Conservation (phyloP, 768 basidiomycete genomes). For the Arthromyces matolae region DNA sequence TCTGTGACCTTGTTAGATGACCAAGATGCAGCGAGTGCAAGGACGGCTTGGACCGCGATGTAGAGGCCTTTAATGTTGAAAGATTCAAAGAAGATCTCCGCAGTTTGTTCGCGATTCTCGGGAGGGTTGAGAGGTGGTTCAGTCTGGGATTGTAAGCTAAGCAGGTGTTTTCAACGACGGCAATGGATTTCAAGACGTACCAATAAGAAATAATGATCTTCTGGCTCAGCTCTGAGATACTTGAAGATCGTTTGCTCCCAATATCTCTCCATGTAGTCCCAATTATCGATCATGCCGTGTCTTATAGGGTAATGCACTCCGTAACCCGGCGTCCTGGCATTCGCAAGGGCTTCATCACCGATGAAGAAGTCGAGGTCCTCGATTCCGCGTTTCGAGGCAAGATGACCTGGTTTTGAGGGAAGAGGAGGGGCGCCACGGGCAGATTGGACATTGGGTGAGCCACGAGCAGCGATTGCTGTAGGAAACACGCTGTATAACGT, state of each 20-base stretch:
- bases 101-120: slow-evolving; percentile 98
- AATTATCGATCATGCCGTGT: slow-evolving; percentile 97
- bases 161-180: not conserved
- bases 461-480: slow-evolving; percentile 91
- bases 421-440: slow-evolving; percentile 75
- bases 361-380: slow-evolving; percentile 99
- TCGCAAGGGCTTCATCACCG: slow-evolving; percentile 95
- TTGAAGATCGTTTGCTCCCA: slow-evolving; percentile 99
- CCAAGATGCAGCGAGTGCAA: slow-evolving; percentile 98
- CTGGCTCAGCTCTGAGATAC: slow-evolving; percentile 95
- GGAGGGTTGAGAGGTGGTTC: slow-evolving; percentile 98
- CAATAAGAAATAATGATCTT: slow-evolving; percentile 97
- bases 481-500: slow-evolving; percentile 76
- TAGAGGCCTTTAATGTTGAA: slow-evolving; percentile 99
- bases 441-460: slow-evolving; percentile 57
- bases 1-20: slow-evolving; percentile 85
- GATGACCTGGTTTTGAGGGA: slow-evolving; percentile 82
- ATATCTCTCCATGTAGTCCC: slow-evolving; percentile 98
- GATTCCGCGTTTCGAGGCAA: slow-evolving; percentile 94
- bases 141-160: slow-evolving; percentile 51
- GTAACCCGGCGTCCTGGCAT: slow-evolving; percentile 92
- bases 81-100: slow-evolving; percentile 99
- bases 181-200: slow-evolving; percentile 45
- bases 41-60: slow-evolving; percentile 97
- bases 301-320: slow-evolving; percentile 94